These are phyloP conservation scores for Phycomyces blakesleeanus DNA, from an alignment of 192 early-diverging fungal genomes.

Conservation along the genomic window DNA sequence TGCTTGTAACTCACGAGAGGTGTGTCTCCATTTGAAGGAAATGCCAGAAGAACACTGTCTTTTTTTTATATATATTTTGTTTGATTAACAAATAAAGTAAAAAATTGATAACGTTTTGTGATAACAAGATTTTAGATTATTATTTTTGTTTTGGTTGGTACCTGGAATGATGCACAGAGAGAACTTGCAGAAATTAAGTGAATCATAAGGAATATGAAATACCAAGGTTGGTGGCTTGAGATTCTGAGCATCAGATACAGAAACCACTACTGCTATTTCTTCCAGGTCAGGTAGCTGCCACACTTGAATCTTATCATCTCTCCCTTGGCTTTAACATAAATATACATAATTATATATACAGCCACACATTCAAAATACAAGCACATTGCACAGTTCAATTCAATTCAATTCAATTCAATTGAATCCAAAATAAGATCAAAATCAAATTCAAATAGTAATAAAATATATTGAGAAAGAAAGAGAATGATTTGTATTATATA, in stretches of 20 bases:
- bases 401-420: too few relatives aligned
- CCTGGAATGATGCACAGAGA: neutral
- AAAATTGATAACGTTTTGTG: too few relatives aligned
- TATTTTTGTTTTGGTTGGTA: too few relatives aligned
- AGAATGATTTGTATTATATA: neutral
- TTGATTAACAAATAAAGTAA: too few relatives aligned
- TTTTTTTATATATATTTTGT: neutral
- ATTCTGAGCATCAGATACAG: neutral
- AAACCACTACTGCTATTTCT: neutral
- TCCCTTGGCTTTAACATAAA: constrained; percentile 23
- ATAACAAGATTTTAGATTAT: too few relatives aligned
- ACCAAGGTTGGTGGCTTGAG: constrained; percentile 3
- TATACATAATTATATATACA: neutral
- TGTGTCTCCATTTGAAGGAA: constrained; percentile 23
- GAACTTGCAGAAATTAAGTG: constrained; percentile 30
- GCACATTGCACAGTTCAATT: neutral
- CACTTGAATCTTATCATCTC: constrained; percentile 30
- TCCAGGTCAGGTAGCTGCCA: constrained; percentile 19
- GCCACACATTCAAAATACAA: neutral
- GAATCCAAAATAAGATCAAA: too few relatives aligned
- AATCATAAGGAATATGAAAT: constrained; percentile 18
- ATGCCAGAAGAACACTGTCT: constrained; percentile 11
- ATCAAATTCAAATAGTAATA: too few relatives aligned
- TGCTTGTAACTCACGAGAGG: constrained; percentile 11
- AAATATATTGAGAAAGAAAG: too few relatives aligned